Evolutionary conservation across 805 yeast species (phyloP).

Genomic region (Pichia manshurica): DNA sequence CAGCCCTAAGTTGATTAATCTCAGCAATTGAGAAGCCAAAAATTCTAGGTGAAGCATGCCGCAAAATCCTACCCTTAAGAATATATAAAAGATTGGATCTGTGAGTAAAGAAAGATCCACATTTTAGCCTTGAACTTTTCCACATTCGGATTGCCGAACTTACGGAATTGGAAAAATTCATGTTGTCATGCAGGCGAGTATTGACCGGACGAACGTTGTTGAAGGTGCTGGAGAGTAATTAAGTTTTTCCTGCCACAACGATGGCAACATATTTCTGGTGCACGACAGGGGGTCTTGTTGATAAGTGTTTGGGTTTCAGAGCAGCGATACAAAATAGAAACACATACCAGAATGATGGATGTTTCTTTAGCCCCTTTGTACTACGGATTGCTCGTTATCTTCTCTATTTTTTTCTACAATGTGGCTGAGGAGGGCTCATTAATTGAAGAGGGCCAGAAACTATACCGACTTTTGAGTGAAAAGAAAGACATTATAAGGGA

Average conservation of each 20-base stretch:
- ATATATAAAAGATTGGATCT: too few species aligned
- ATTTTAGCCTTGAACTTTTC: too few species aligned
- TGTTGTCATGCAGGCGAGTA: too few species aligned
- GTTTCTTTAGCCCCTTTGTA: constrained; percentile 3
- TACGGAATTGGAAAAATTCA: too few species aligned
- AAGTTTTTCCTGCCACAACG: too few species aligned
- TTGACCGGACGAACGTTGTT: too few species aligned
- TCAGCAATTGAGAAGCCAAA: background rate
- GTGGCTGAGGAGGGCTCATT: background rate
- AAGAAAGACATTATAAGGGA: background rate
- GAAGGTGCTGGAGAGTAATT: too few species aligned
- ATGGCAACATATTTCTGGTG: too few species aligned
- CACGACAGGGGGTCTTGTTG: too few species aligned
- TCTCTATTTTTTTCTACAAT: constrained; percentile 8
- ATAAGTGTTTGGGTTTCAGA: too few species aligned
- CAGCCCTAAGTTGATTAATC: background rate
- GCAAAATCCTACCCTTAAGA: background rate
- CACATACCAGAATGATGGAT: background rate
- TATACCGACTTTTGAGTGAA: constrained; percentile 1
- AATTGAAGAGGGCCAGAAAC: constrained; percentile 4
- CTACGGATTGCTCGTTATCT: constrained; percentile 6
- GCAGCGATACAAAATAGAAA: background rate
- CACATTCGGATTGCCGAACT: too few species aligned
- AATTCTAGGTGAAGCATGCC: background rate
- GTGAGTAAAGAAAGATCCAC: too few species aligned